These are phyloP conservation scores for Boletellus sp. DNA, from an alignment of 768 basidiomycete species.

Conservation along the genomic window DNA sequence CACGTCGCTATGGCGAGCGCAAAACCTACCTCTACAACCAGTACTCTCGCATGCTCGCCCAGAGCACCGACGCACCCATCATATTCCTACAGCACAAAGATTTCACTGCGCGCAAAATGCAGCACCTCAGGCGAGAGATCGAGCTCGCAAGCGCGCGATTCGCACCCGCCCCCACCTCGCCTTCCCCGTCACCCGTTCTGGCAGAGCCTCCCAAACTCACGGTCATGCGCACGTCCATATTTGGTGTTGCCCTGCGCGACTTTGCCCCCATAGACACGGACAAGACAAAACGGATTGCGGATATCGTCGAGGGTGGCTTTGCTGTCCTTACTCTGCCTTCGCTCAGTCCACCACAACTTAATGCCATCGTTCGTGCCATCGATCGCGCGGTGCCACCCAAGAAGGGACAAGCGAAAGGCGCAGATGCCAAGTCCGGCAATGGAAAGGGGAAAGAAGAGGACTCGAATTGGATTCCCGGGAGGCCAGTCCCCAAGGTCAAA, in stretches of 20 bases:
- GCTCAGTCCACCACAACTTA: conserved; percentile 70
- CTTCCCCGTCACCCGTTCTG: conserved; percentile 33
- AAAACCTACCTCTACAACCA: conserved; percentile 80
- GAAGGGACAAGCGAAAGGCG: conserved; percentile 47
- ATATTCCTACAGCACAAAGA: conserved; percentile 78
- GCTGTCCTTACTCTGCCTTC: conserved; percentile 62
- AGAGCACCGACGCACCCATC: conserved; percentile 55
- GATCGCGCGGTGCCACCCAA: conserved; percentile 63
- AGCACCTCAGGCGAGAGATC: conserved; percentile 68
- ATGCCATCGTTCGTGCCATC: conserved; percentile 62
- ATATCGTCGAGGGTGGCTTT: conserved; percentile 55
- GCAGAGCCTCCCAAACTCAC: conserved; percentile 51
- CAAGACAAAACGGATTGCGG: conserved; percentile 50
- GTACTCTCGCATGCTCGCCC: conserved; percentile 68
- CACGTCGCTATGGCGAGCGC: conserved; percentile 72
- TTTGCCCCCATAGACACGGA: conserved; percentile 47
- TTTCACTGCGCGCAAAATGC: conserved; percentile 64
- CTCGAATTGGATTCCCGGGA: conserved; percentile 61
- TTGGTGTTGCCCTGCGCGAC: conserved; percentile 73
- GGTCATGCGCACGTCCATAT: conserved; percentile 72
- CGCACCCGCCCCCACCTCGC: conserved; percentile 26
- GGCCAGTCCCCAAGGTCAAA: conserved; percentile 58
- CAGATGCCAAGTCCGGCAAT: conserved; percentile 42
- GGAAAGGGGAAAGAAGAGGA: conserved; percentile 55
- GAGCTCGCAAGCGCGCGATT: conserved; percentile 47